Evolutionary conservation across 2,329 filamentous ascomycete species (phyloP), one percentile per base, ranked within the genome.

Genomic region (Fusarium sp.): DNA sequence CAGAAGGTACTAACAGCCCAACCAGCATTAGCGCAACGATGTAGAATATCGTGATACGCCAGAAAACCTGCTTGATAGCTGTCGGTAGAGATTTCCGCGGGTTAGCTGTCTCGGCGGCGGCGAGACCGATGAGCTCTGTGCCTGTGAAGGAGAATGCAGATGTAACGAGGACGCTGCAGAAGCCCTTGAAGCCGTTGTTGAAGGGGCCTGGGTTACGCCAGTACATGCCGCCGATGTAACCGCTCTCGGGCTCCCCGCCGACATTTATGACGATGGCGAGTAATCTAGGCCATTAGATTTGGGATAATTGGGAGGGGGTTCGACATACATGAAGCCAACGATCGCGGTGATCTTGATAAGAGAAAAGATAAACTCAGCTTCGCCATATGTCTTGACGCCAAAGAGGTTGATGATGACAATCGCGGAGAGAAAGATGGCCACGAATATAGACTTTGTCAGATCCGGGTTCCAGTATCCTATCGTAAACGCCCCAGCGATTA

Each of bases 21-120:
- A 98, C 90, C 5, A 98, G 84, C 23, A 90, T 89, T 10, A 98
- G 87, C 1, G 93, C 92, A n/a, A 97, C 90, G 54, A 98, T 87
- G 83, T 97, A 98, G 84, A 98, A 98, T 63, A 97, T 86, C 12
- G 90, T 90, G 78, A 97, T 97, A 76, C 95, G 92, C 94, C 95
- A 98, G 81, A 97, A 97, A 23, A 97, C 94, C 80, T 97, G 94
- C 83, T 97, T 97, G 77, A 97, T 91, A 10, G 95, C 95, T 0
- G 90, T 94, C 0, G 95, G 95, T 1, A 98, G 86, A 1, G 92
- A 93, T 78, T 96, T 93, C 59, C 92, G 88, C 4, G 93, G 93
- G 76, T 94, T 94, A 25, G 88, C 89, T 0, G 92, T 93, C 79
- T 95, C 93, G 42, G 92, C 93, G 2, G 93, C 92, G 6, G 92